A percentile compares a stretch with the other conserved stretches of the same genome.
Evolutionary conservation across 768 basidiomycete genomes (phyloP).

Genomic region (Trametes cubensis): DNA sequence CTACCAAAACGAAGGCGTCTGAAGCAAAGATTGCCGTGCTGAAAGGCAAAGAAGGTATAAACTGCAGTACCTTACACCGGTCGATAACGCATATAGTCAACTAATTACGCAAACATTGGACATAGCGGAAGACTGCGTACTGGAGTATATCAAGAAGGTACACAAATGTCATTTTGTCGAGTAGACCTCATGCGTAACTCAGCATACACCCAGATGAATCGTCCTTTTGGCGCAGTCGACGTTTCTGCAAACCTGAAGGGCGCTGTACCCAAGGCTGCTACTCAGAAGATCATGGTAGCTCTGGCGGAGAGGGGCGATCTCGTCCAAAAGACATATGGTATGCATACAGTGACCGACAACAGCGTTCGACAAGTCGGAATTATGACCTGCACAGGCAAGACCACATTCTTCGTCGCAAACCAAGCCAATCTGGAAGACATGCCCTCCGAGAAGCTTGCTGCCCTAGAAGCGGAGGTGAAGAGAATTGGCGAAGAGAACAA

Average conservation of each 20-base stretch:
- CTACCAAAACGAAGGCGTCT: conserved; percentile 29
- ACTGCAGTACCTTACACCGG: background rate
- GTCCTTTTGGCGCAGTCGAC: conserved; percentile 93
- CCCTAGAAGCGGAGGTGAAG: conserved; percentile 62
- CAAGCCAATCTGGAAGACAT: conserved; percentile 72
- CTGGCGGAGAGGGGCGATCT: conserved; percentile 87
- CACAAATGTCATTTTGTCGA: conserved; percentile 20
- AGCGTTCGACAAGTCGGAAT: background rate
- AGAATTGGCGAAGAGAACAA: conserved; percentile 63
- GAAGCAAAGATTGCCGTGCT: conserved; percentile 47
- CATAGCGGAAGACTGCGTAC: conserved; percentile 71
- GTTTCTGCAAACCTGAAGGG: conserved; percentile 90
- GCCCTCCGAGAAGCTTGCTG: conserved; percentile 59
- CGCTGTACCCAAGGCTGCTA: conserved; percentile 79
- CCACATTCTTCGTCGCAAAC: conserved; percentile 84
- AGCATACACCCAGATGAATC: conserved; percentile 67
- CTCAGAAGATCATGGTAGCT: conserved; percentile 79
- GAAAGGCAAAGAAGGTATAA: conserved; percentile 73
- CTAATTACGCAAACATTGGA: background rate
- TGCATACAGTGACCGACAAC: conserved; percentile 3
- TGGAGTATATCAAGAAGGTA: conserved; percentile 80
- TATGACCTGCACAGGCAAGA: conserved; percentile 60
- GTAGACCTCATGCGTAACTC: background rate
- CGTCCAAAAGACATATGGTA: conserved; percentile 84
- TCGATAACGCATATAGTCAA: background rate